Percentiles rank a stretch among this genome's conserved stretches.
phyloP scores from a whole-genome alignment of 768 basidiomycete species.

The Russula sp. region DNA sequence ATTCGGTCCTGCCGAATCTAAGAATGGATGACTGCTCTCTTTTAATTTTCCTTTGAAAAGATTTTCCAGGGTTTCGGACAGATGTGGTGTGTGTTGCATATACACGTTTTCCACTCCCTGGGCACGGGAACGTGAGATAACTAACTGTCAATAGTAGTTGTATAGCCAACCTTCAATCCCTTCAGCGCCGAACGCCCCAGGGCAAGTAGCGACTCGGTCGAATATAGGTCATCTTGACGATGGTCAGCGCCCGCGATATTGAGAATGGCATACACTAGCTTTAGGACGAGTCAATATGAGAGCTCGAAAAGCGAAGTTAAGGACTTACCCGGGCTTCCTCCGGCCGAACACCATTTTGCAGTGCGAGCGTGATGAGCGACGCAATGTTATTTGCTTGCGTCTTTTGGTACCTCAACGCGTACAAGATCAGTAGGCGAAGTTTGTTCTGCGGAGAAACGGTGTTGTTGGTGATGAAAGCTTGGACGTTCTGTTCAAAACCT shows the following conservation, averaged over 20 bases:
- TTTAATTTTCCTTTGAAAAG: slow-evolving; percentile 81
- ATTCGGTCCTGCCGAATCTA: slow-evolving; percentile 68
- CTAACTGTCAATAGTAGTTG: not conserved
- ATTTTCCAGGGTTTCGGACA: slow-evolving; percentile 88
- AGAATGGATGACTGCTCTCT: slow-evolving; percentile 88
- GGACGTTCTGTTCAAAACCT: slow-evolving; percentile 59
- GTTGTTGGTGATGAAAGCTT: slow-evolving; percentile 67
- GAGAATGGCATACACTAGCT: slow-evolving; percentile 91
- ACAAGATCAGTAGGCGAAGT: slow-evolving; percentile 85
- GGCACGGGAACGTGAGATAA: slow-evolving; percentile 21
- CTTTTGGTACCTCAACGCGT: slow-evolving; percentile 93
- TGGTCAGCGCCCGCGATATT: slow-evolving; percentile 95
- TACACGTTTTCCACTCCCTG: slow-evolving; percentile 99
- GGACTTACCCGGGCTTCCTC: slow-evolving; percentile 67
- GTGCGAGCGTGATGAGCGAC: slow-evolving; percentile 66
- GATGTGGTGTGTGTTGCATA: slow-evolving; percentile 92
- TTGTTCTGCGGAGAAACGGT: slow-evolving; percentile 76
- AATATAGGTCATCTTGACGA: slow-evolving; percentile 95
- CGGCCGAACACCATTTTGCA: slow-evolving; percentile 69
- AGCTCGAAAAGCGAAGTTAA: slow-evolving; percentile 1
- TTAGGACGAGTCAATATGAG: slow-evolving; percentile 14
- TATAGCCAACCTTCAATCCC: slow-evolving; percentile 73
- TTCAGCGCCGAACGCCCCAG: slow-evolving; percentile 94
- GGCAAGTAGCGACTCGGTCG: slow-evolving; percentile 89
- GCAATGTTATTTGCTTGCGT: slow-evolving; percentile 78